Evolutionary conservation across 768 basidiomycete species (phyloP).

Genomic region (Candolleomyces aberdarensis): DNA sequence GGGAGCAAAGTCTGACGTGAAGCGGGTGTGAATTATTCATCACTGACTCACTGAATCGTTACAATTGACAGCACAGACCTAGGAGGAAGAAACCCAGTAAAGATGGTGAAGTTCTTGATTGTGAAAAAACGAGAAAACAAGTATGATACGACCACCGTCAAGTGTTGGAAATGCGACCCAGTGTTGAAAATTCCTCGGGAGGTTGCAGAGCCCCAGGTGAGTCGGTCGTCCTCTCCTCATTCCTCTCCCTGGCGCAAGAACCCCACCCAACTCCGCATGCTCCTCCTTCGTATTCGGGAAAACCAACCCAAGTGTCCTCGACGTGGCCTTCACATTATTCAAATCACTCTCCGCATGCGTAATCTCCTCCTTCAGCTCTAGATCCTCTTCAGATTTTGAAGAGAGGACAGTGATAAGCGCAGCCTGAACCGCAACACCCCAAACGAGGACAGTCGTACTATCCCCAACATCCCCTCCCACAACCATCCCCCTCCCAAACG

Average conservation of each 20-base stretch:
- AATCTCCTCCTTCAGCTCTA: constrained; percentile 52
- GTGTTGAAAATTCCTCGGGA: constrained; percentile 4
- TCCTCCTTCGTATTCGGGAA: constrained; percentile 49
- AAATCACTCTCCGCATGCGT: constrained; percentile 25
- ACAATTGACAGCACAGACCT: no score
- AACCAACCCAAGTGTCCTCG: constrained; percentile 60
- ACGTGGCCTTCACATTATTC: constrained; percentile 50
- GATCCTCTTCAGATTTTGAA: constrained; percentile 39
- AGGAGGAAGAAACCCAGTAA: no score
- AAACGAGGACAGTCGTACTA: constrained; percentile 72
- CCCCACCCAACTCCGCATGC: constrained; percentile 50
- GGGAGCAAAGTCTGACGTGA: no score
- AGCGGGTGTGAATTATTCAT: no score
- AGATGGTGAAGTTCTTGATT: constrained; percentile 89
- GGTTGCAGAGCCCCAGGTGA: constrained; percentile 41
- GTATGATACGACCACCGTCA: no score
- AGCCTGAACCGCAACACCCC: constrained; percentile 75
- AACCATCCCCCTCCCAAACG: constrained; percentile 64
- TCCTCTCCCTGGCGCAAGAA: constrained; percentile 60
- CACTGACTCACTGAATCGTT: no score
- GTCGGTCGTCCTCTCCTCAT: constrained; percentile 58
- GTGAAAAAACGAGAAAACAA: constrained; percentile 68
- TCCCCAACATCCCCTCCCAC: constrained; percentile 73
- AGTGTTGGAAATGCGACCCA: no score
- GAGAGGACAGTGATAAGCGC: constrained; percentile 52